Conservation (phyloP, 164 flowering plant species). For the Chimonanthus praecox region DNA sequence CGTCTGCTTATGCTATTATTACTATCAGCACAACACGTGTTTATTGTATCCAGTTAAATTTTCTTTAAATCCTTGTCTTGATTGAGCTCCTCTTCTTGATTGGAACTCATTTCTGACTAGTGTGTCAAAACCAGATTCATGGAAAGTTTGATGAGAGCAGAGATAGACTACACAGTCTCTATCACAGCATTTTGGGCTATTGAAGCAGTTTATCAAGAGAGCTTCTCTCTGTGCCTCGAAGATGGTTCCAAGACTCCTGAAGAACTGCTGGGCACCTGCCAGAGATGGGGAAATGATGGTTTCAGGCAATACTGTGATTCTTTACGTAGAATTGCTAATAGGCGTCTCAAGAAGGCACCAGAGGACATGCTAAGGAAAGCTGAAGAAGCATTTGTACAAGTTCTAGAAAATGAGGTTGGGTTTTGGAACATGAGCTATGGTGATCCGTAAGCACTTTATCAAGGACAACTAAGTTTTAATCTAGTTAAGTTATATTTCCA, state of each 20-base stretch:
- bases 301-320: slow-evolving; percentile 62
- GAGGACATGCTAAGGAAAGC: slow-evolving; percentile 38
- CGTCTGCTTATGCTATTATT: background rate
- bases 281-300: slow-evolving; percentile 78
- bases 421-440: slow-evolving; percentile 92
- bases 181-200: slow-evolving; percentile 84
- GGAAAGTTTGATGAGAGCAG: slow-evolving; percentile 51
- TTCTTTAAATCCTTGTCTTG: background rate
- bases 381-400: slow-evolving; percentile 43
- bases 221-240: slow-evolving; percentile 73
- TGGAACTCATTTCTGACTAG: background rate
- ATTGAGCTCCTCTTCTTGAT: background rate
- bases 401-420: slow-evolving; percentile 64
- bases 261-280: slow-evolving; percentile 64
- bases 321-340: slow-evolving; percentile 48
- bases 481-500: background rate
- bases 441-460: background rate
- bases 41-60: background rate
- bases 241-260: slow-evolving; percentile 48
- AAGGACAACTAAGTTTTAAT: background rate
- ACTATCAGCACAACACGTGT: background rate
- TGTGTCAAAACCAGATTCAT: slow-evolving; percentile 38
- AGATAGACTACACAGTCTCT: slow-evolving; percentile 56
- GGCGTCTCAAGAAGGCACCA: slow-evolving; percentile 41
- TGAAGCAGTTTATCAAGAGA: slow-evolving; percentile 77